Conservation (phyloP, 345 rosid genomes). For the Salix koriyanagi region DNA sequence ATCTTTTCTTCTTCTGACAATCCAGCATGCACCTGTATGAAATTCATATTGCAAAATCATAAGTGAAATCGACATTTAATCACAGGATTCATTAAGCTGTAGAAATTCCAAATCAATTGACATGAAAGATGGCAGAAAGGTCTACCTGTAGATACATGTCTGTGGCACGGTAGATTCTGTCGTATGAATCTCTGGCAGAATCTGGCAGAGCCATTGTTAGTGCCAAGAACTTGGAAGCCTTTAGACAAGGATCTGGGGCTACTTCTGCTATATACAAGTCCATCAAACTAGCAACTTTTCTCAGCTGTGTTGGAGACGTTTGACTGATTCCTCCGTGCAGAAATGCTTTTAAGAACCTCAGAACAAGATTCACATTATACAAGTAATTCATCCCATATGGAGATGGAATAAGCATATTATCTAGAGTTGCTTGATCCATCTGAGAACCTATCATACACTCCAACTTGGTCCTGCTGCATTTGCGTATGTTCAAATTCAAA, state of each 20-base stretch:
- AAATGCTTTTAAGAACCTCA: slow-evolving; percentile 64
- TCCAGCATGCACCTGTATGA: slow-evolving; percentile 62
- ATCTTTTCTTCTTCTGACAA: slow-evolving; percentile 66
- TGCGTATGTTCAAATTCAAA: slow-evolving; percentile 43
- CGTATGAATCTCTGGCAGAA: slow-evolving; percentile 59
- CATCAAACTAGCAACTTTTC: slow-evolving; percentile 64
- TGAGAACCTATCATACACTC: slow-evolving; percentile 79
- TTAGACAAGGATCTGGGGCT: slow-evolving; percentile 83
- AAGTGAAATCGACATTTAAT: background rate
- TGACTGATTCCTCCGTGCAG: slow-evolving; percentile 30
- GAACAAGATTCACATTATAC: slow-evolving; percentile 71
- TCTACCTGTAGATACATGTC: slow-evolving; percentile 84
- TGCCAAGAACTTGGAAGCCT: slow-evolving; percentile 63
- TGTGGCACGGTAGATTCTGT: slow-evolving; percentile 60
- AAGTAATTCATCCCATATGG: slow-evolving; percentile 47
- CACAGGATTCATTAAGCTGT: background rate
- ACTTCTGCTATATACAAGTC: slow-evolving; percentile 83
- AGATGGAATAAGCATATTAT: slow-evolving; percentile 79
- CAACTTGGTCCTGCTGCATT: slow-evolving; percentile 49
- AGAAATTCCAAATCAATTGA: background rate
- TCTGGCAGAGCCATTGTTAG: slow-evolving; percentile 60
- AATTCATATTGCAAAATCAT: slow-evolving; percentile 2
- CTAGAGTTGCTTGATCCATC: slow-evolving; percentile 73
- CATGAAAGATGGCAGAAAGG: background rate
- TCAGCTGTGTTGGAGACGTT: slow-evolving; percentile 26